Conservation (phyloP, 73 alveolate genomes). For the Symbiodinium natans region DNA sequence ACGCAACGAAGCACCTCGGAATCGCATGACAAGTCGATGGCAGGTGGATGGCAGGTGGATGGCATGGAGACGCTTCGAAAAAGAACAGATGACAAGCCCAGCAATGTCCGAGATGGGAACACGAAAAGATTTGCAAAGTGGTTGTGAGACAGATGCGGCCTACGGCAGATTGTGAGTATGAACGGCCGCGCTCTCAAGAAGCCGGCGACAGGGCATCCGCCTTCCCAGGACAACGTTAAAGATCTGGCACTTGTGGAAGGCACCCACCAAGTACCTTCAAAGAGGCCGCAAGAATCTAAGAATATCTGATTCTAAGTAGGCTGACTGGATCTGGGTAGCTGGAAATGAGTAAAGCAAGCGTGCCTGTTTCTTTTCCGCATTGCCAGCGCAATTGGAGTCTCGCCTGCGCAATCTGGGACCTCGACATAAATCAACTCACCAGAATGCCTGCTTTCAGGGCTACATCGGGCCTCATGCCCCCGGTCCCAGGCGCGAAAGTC, state of each 20-base stretch:
- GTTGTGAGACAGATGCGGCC: constrained; percentile 32
- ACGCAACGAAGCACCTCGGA: constrained; percentile 1
- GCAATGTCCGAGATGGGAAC: not conserved
- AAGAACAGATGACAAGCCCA: not conserved
- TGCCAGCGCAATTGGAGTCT: constrained; percentile 56
- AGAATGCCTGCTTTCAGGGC: too few relatives aligned
- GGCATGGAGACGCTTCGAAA: not conserved
- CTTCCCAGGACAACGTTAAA: constrained; percentile 29
- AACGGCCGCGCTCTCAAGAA: not conserved
- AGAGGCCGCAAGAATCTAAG: too few relatives aligned
- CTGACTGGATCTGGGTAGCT: too few relatives aligned
- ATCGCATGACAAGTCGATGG: too few relatives aligned
- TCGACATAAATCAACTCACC: not conserved
- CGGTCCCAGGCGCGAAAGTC: too few relatives aligned
- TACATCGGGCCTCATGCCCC: too few relatives aligned
- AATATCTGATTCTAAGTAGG: too few relatives aligned
- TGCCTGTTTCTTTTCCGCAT: constrained; percentile 70
- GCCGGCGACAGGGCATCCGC: not conserved
- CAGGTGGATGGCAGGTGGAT: not conserved
- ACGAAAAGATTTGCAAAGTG: constrained; percentile 25
- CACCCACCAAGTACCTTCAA: constrained; percentile 26
- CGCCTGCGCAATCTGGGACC: constrained; percentile 77
- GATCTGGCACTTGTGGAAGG: constrained; percentile 60
- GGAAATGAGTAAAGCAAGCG: too few relatives aligned
- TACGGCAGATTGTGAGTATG: not conserved